Evolutionary conservation across 1,139 yeast genomes (phyloP).

Genomic region (Taiozyma sp.): DNA sequence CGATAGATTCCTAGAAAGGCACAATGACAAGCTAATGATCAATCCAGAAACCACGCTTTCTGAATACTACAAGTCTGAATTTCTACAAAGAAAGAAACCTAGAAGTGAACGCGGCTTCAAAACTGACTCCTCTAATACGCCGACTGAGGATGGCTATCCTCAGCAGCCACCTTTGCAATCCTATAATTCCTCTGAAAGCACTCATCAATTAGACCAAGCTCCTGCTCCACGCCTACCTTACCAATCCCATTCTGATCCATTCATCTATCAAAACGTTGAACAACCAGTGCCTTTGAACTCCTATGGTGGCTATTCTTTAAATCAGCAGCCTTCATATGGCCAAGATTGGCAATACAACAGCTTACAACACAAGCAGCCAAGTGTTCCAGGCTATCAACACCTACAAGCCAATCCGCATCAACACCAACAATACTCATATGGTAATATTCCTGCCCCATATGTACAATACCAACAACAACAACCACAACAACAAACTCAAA

Average conservation of each 20-base stretch:
- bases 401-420: background rate
- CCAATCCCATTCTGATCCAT: slow-evolving; percentile 7
- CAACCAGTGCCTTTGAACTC: slow-evolving; percentile 5
- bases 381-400: background rate
- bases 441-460: background rate
- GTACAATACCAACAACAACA: slow-evolving; percentile 4
- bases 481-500: background rate
- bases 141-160: slow-evolving; percentile 3
- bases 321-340: slow-evolving; percentile 2
- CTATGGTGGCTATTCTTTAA: slow-evolving; percentile 3
- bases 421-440: background rate
- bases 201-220: slow-evolving; percentile 2
- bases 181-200: slow-evolving; percentile 2
- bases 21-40: slow-evolving; percentile 21
- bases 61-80: slow-evolving; percentile 24
- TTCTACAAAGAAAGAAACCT: slow-evolving; percentile 20
- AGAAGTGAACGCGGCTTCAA: slow-evolving; percentile 18
- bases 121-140: slow-evolving; percentile 8
- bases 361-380: slow-evolving; percentile 2
- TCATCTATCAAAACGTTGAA: slow-evolving; percentile 11
- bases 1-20: slow-evolving; percentile 24
- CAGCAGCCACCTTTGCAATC: slow-evolving; percentile 1
- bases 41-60: slow-evolving; percentile 15
- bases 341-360: slow-evolving; percentile 8
- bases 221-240: slow-evolving; percentile 5